A percentile compares a stretch with the other conserved stretches of the same genome.
These are phyloP conservation scores for Scenedesmus sp. DNA, from an alignment of 163 green algal species.

Conservation along the genomic window DNA sequence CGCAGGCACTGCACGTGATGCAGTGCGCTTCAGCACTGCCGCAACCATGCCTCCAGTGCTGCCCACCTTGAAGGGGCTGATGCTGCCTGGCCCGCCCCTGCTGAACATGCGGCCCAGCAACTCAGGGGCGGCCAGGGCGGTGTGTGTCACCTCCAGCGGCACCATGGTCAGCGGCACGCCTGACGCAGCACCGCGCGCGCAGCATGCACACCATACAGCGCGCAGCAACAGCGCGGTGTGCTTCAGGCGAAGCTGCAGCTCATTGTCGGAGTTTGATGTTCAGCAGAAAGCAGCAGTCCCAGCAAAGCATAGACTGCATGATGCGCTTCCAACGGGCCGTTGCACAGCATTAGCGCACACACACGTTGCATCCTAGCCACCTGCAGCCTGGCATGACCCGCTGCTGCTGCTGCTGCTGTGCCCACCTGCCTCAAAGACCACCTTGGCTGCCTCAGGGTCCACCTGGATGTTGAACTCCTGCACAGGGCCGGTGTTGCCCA, in stretches of 20 bases:
- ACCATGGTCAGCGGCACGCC: conserved; percentile 89
- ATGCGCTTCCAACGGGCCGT: background rate
- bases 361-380: background rate
- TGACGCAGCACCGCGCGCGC: background rate
- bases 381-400: background rate
- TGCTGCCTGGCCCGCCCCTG: background rate
- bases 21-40: no score
- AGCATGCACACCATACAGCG: background rate
- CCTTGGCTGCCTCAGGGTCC: conserved; percentile 93
- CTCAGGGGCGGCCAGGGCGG: conserved; percentile 49
- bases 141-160: conserved; percentile 96
- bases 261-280: background rate
- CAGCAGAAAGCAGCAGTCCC: background rate
- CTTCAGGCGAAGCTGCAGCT: background rate
- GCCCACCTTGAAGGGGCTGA: conserved; percentile 36
- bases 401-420: background rate
- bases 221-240: background rate
- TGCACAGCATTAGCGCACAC: background rate
- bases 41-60: background rate
- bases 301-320: background rate
- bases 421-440: conserved; percentile 86
- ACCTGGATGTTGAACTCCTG: conserved; percentile 82
- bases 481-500: conserved; percentile 60
- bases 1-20: no score
- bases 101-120: conserved; percentile 39